A percentile compares a stretch with the other conserved stretches of the same genome.
These are phyloP conservation scores for Globisporangium ultimum DNA, from an alignment of 352 stramenopile genomes.

Conservation along the genomic window DNA sequence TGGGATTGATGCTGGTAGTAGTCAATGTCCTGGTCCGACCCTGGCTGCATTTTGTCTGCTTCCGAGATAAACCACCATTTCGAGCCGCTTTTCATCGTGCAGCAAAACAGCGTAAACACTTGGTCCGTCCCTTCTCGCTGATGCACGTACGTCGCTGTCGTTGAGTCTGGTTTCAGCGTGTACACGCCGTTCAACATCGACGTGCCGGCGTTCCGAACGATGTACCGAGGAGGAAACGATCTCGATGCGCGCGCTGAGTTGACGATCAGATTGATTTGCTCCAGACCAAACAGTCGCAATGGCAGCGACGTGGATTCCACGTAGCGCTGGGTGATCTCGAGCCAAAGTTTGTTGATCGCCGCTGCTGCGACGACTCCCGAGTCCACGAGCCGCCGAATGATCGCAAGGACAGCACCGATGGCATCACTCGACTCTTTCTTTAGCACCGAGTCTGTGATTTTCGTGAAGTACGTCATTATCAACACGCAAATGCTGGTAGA, in stretches of 20 bases:
- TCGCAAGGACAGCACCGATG: slow-evolving; percentile 73
- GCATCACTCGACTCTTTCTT: slow-evolving; percentile 87
- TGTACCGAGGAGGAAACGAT: slow-evolving; percentile 85
- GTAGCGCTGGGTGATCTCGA: slow-evolving; percentile 79
- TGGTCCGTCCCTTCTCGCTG: slow-evolving; percentile 64
- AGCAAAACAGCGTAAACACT: slow-evolving; percentile 95
- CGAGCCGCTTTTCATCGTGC: slow-evolving; percentile 96
- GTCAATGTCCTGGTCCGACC: slow-evolving; percentile 98
- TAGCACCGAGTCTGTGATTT: slow-evolving; percentile 67
- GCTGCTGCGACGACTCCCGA: slow-evolving; percentile 42
- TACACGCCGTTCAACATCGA: slow-evolving; percentile 93
- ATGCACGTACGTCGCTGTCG: slow-evolving; percentile 72
- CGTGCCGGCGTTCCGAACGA: slow-evolving; percentile 89
- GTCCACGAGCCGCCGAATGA: slow-evolving; percentile 80
- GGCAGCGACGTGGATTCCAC: slow-evolving; percentile 91
- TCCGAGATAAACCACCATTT: slow-evolving; percentile 99
- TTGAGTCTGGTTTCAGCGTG: slow-evolving; percentile 67
- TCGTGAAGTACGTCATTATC: slow-evolving; percentile 83
- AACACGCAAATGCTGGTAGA: slow-evolving; percentile 65
- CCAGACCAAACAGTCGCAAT: slow-evolving; percentile 92
- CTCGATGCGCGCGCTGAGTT: slow-evolving; percentile 75
- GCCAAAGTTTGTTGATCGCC: slow-evolving; percentile 74
- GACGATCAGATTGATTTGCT: slow-evolving; percentile 93
- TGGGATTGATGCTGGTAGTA: slow-evolving; percentile 98
- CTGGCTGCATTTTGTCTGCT: slow-evolving; percentile 95